Conservation (phyloP, 192 early-diverging fungal genomes). For the Cetraspora pellucida region DNA sequence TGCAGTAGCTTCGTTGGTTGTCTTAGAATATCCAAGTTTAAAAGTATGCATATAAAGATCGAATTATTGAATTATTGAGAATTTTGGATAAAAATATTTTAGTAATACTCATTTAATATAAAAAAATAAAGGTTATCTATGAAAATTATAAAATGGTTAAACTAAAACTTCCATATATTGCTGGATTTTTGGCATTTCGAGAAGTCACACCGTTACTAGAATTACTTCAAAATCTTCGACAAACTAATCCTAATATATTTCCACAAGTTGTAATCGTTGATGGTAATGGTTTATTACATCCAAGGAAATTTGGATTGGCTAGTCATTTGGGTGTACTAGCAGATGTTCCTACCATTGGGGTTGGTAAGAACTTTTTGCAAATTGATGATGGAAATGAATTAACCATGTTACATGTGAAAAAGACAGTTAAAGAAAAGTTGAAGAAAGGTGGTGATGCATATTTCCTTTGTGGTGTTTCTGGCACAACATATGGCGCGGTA, state of each 20-base stretch:
- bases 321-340: conserved; percentile 77
- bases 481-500: conserved; percentile 50
- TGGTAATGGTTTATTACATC: conserved; percentile 88
- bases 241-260: conserved; percentile 52
- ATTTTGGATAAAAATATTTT: background rate
- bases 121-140: conserved; percentile 59
- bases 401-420: conserved; percentile 59
- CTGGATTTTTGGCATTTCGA: conserved; percentile 91
- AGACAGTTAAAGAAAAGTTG: conserved; percentile 40
- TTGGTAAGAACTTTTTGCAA: conserved; percentile 88
- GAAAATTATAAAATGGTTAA: conserved; percentile 55
- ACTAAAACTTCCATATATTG: conserved; percentile 78
- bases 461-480: conserved; percentile 47
- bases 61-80: too few species aligned
- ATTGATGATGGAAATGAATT: conserved; percentile 63
- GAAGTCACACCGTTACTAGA: conserved; percentile 68
- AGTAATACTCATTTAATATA: too few species aligned
- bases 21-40: conserved; percentile 70
- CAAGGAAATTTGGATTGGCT: conserved; percentile 85
- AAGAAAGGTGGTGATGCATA: conserved; percentile 47
- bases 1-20: conserved; percentile 75
- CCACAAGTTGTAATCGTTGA: conserved; percentile 86
- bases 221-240: conserved; percentile 59
- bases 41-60: conserved; percentile 37
- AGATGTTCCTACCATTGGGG: conserved; percentile 80